phyloP scores from a whole-genome alignment of 2,329 filamentous ascomycete species.

The Alternaria infectoria region DNA sequence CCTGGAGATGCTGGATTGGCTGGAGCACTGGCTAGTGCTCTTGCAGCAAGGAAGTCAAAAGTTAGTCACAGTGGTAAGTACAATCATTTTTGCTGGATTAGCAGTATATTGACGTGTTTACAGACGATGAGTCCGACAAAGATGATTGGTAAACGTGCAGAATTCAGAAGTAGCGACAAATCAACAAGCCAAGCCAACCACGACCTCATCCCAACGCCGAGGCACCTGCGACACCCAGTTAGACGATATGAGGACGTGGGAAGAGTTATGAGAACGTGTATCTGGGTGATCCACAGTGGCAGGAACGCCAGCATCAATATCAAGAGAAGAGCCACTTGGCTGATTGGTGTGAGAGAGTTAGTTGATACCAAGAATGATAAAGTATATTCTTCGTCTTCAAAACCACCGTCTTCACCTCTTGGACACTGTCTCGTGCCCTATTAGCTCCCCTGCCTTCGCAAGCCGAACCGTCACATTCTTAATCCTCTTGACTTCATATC shows the following conservation, averaged over 20 bases:
- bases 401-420: neutral
- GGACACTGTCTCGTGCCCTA: neutral
- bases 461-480: neutral
- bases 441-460: neutral
- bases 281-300: neutral
- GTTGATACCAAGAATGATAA: constrained; percentile 11
- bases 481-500: neutral
- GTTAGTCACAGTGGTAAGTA: constrained; percentile 87
- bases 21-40: constrained; percentile 73
- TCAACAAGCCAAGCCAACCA: neutral
- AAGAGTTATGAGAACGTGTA: neutral
- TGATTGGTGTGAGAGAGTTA: neutral
- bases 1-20: constrained; percentile 50
- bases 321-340: neutral
- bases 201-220: neutral
- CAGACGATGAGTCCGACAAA: constrained; percentile 78
- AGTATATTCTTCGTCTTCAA: constrained; percentile 4
- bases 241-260: neutral
- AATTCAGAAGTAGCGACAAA: neutral
- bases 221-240: neutral
- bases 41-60: constrained; percentile 88
- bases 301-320: neutral
- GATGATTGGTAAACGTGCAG: constrained; percentile 68
- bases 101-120: constrained; percentile 32
- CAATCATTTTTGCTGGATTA: neutral